Percentiles rank a stretch among this genome's conserved stretches.
These are phyloP conservation scores for Tylopilus rubrobrunneus DNA, from an alignment of 768 basidiomycete species.

Conservation along the genomic window DNA sequence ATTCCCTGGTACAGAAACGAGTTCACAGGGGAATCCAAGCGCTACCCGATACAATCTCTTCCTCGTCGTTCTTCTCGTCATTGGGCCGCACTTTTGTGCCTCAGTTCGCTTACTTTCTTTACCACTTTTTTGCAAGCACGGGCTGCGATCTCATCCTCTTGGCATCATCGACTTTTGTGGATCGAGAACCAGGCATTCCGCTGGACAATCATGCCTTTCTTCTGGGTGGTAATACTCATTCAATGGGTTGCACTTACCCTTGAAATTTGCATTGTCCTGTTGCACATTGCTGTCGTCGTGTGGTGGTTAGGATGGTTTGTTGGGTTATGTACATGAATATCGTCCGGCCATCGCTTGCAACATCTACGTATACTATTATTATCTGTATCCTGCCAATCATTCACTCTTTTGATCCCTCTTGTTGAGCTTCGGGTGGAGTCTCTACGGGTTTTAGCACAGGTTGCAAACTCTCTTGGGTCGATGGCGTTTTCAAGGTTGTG, in stretches of 20 bases:
- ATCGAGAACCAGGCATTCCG: conserved; percentile 60
- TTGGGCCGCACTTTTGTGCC: conserved; percentile 58
- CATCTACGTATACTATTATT: conserved; percentile 13
- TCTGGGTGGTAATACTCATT: conserved; percentile 58
- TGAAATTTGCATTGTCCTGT: conserved; percentile 53
- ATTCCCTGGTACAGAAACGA: conserved; percentile 81
- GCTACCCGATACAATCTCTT: conserved; percentile 54
- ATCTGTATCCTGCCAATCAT: conserved; percentile 5
- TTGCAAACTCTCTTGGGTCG: conserved; percentile 1
- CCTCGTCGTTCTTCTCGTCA: conserved; percentile 65
- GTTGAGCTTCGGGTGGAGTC: background rate
- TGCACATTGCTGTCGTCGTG: conserved; percentile 53
- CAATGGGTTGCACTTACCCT: conserved; percentile 65
- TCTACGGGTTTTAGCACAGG: conserved; percentile 2
- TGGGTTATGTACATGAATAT: conserved; percentile 40
- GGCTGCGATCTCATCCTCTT: conserved; percentile 51
- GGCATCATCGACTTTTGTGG: conserved; percentile 52
- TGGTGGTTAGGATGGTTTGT: conserved; percentile 81
- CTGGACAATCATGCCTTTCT: conserved; percentile 60
- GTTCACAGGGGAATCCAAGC: conserved; percentile 72
- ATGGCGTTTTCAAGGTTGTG: background rate
- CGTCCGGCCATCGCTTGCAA: background rate
- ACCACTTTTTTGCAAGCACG: conserved; percentile 54
- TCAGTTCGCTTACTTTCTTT: conserved; percentile 45
- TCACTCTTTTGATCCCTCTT: background rate